These are phyloP conservation scores for Candida boidinii DNA, from an alignment of 805 yeast genomes.

Conservation along the genomic window DNA sequence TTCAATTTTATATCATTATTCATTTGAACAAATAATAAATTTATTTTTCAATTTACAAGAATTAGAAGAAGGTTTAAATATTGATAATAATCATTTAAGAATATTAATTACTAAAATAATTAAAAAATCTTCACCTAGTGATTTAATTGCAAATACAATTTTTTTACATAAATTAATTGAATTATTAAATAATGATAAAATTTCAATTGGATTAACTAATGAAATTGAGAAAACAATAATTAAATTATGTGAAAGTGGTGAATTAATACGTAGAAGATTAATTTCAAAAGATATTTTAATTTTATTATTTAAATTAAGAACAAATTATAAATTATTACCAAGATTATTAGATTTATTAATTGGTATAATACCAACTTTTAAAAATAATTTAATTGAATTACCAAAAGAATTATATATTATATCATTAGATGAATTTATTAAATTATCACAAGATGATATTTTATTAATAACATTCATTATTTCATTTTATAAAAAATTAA, in stretches of 20 bases:
- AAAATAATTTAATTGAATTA: slow-evolving; percentile 8
- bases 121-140: slow-evolving; percentile 21
- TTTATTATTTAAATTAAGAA: slow-evolving; percentile 15
- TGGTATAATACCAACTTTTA: slow-evolving; percentile 17
- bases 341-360: slow-evolving; percentile 23
- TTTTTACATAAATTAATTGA: slow-evolving; percentile 16
- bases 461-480: slow-evolving; percentile 20
- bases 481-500: slow-evolving; percentile 21
- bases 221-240: slow-evolving; percentile 15
- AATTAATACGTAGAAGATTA: slow-evolving; percentile 21
- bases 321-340: slow-evolving; percentile 13
- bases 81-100: slow-evolving; percentile 18
- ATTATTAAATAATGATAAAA: slow-evolving; percentile 12
- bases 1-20: slow-evolving; percentile 16
- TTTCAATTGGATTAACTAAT: slow-evolving; percentile 14
- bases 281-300: slow-evolving; percentile 16
- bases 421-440: slow-evolving; percentile 11
- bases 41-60: slow-evolving; percentile 15
- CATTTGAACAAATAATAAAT: slow-evolving; percentile 19
- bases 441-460: slow-evolving; percentile 17
- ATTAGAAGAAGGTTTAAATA: slow-evolving; percentile 20
- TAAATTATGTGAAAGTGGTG: slow-evolving; percentile 16
- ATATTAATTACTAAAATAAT: slow-evolving; percentile 17
- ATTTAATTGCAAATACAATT: slow-evolving; percentile 24
- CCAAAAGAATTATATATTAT: slow-evolving; percentile 19